Evolutionary conservation across 2,329 filamentous ascomycete genomes (phyloP).

Genomic region (Gliomastix tumulicola): DNA sequence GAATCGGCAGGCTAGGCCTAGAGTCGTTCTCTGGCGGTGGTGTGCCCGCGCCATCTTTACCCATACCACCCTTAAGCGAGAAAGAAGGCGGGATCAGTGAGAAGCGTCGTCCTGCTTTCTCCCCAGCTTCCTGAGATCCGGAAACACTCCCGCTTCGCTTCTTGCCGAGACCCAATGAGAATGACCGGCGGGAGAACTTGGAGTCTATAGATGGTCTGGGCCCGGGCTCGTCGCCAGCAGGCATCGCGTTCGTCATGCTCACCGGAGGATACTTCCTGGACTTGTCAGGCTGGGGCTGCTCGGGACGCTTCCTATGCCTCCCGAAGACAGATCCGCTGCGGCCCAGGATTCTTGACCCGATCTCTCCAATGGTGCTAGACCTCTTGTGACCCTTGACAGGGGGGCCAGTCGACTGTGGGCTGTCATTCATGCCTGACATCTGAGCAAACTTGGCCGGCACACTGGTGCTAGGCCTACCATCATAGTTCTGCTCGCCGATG

Average conservation of each 20-base stretch:
- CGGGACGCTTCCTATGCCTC: conserved; percentile 44
- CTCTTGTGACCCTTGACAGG: conserved; percentile 55
- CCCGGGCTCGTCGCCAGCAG: conserved; percentile 38
- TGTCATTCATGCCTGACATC: conserved; percentile 48
- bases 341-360: conserved; percentile 79
- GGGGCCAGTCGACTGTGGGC: conserved; percentile 31
- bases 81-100: conserved; percentile 62
- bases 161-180: conserved; percentile 61
- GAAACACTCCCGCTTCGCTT: conserved; percentile 62
- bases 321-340: conserved; percentile 77
- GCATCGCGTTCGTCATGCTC: conserved; percentile 74
- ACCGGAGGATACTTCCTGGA: conserved; percentile 77
- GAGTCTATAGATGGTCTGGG: conserved; percentile 64
- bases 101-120: conserved; percentile 60
- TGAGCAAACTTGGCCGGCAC: conserved; percentile 52
- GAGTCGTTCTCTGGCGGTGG: conserved; percentile 39
- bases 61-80: conserved; percentile 54
- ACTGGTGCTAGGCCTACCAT: conserved; percentile 55
- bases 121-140: conserved; percentile 47
- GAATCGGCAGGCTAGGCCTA: conserved; percentile 45
- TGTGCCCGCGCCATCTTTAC: conserved; percentile 44
- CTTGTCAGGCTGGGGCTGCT: conserved; percentile 46
- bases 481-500: conserved; percentile 58
- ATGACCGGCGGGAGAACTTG: conserved; percentile 57
- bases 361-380: conserved; percentile 70